Evolutionary conservation across 129 eudicot species (phyloP).

Genomic region (Ambrosia trifida): DNA sequence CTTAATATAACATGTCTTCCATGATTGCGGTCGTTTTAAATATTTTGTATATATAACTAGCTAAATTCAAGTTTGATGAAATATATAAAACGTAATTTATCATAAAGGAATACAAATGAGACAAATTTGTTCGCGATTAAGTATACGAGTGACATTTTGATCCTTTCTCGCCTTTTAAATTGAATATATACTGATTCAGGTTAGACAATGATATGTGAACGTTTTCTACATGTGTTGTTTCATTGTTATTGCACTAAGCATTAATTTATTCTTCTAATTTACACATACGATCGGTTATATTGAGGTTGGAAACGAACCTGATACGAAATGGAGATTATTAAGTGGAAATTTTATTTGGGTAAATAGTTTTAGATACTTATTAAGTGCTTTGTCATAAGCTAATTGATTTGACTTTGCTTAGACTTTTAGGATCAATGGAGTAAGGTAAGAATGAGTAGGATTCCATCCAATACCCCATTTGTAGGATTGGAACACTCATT

Average conservation of each 20-base stretch:
- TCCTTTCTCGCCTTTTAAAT: constrained; percentile 19
- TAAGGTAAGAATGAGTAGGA: neutral
- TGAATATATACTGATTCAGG: constrained; percentile 34
- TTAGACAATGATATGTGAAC: constrained; percentile 13
- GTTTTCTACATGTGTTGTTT: constrained; percentile 25
- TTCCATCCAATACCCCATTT: neutral
- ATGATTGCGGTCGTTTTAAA: too few relatives aligned
- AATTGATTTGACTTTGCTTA: constrained; percentile 20
- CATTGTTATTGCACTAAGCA: constrained; percentile 1
- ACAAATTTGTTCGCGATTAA: constrained; percentile 18
- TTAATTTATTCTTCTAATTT: neutral
- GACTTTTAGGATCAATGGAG: neutral
- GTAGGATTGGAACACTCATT: neutral
- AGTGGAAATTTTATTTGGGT: neutral
- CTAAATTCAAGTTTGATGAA: neutral
- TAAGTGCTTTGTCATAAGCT: neutral
- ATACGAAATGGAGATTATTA: constrained; percentile 9
- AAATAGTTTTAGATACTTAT: neutral
- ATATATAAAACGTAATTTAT: neutral
- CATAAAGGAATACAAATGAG: constrained; percentile 12
- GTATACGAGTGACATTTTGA: constrained; percentile 2
- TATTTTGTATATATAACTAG: too few relatives aligned
- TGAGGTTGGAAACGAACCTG: constrained; percentile 5
- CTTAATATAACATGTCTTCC: too few relatives aligned
- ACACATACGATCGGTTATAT: neutral